These are phyloP conservation scores for Coffea canephora DNA, from an alignment of 257 asterid genomes.

Conservation along the genomic window DNA sequence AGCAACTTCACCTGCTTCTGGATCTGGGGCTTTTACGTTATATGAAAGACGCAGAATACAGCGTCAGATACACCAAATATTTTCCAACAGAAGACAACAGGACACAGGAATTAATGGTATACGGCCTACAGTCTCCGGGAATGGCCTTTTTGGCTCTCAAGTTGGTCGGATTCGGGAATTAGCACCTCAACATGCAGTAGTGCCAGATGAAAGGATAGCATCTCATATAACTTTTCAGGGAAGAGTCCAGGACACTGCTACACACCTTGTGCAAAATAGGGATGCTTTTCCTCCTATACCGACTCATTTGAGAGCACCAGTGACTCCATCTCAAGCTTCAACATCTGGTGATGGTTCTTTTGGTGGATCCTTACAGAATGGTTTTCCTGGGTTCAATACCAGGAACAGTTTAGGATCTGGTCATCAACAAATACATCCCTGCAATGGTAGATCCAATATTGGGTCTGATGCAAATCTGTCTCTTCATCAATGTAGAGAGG, in stretches of 20 bases:
- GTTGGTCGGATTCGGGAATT: slow-evolving; percentile 39
- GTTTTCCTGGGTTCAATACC: slow-evolving; percentile 37
- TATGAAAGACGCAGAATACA: slow-evolving; percentile 71
- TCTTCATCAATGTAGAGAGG: slow-evolving; percentile 57
- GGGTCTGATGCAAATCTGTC: slow-evolving; percentile 46
- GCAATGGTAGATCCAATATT: slow-evolving; percentile 42
- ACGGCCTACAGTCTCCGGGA: slow-evolving; percentile 27
- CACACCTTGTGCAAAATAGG: slow-evolving; percentile 23
- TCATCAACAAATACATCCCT: slow-evolving; percentile 64
- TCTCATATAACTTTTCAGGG: slow-evolving; percentile 35
- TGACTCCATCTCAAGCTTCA: slow-evolving; percentile 50
- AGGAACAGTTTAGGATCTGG: slow-evolving; percentile 39
- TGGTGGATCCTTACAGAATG: slow-evolving; percentile 39
- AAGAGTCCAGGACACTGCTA: slow-evolving; percentile 33
- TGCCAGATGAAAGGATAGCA: slow-evolving; percentile 26
- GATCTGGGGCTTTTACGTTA: slow-evolving; percentile 56
- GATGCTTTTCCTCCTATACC: slow-evolving; percentile 38
- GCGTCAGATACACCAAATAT: slow-evolving; percentile 58
- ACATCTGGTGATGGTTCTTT: slow-evolving; percentile 47
- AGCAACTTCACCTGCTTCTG: slow-evolving; percentile 49
- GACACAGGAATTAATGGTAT: slow-evolving; percentile 31
- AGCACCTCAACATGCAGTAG: slow-evolving; percentile 32
- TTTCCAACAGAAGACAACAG: slow-evolving; percentile 46
- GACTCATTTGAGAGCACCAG: slow-evolving; percentile 42
- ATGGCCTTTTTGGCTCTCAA: slow-evolving; percentile 40